A percentile compares a stretch with the other conserved stretches of the same genome.
These are phyloP conservation scores for Pseudocercospora musae DNA, from an alignment of 2,329 filamentous ascomycete genomes.

Conservation along the genomic window DNA sequence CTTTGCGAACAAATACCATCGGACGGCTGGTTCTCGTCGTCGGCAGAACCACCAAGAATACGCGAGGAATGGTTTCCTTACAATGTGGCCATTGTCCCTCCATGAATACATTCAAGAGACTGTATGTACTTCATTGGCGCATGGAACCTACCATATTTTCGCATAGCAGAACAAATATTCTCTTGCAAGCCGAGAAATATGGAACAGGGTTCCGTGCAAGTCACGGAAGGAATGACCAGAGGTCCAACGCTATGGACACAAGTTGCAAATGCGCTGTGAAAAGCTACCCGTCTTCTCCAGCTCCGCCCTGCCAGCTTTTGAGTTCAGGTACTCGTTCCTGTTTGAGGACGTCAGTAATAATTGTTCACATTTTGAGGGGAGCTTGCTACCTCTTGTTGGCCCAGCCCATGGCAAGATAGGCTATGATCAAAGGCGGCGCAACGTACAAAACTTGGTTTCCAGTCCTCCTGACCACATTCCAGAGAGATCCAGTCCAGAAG, in stretches of 20 bases:
- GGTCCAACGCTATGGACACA: too few relatives aligned
- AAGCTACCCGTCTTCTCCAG: neutral
- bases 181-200: neutral
- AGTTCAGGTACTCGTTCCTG: slow-evolving; percentile 4
- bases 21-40: neutral
- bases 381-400: slow-evolving; percentile 1
- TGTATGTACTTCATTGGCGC: neutral
- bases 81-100: neutral
- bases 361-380: neutral
- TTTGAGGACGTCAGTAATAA: neutral
- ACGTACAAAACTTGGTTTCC: slow-evolving; percentile 1
- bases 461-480: slow-evolving; percentile 2
- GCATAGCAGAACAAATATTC: neutral
- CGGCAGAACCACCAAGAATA: neutral
- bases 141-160: neutral
- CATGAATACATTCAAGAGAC: neutral
- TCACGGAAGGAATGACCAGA: too few relatives aligned
- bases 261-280: neutral
- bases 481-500: slow-evolving; percentile 5
- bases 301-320: slow-evolving; percentile 2
- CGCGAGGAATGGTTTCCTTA: neutral
- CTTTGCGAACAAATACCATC: neutral
- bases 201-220: neutral
- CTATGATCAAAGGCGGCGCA: neutral
- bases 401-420: neutral